These are phyloP conservation scores for Cryphonectria radicalis DNA, from an alignment of 2,329 filamentous ascomycete species.

Conservation along the genomic window DNA sequence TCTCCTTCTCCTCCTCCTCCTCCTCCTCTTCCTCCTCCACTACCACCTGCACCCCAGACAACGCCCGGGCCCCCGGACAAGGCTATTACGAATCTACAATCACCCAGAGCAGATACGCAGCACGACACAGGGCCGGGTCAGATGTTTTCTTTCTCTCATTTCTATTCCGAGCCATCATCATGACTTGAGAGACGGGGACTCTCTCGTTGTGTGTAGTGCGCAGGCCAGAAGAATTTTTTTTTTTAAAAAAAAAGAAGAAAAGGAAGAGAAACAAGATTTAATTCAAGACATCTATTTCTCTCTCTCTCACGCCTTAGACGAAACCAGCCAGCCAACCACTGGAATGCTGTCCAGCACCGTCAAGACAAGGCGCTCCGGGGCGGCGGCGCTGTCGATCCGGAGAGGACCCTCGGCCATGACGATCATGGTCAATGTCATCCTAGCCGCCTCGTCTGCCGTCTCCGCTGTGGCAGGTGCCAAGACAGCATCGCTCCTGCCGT, in stretches of 20 bases:
- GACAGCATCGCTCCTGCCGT: constrained; percentile 58
- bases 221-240: neutral
- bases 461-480: constrained; percentile 30
- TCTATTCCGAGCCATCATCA: neutral
- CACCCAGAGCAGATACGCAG: neutral
- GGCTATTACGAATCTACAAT: constrained; percentile 9
- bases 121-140: neutral
- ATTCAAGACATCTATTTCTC: no score
- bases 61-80: neutral
- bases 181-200: constrained; percentile 17
- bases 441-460: constrained; percentile 25
- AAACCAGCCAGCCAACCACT: neutral
- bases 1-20: neutral
- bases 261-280: no score
- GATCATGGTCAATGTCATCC: constrained; percentile 20
- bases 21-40: neutral
- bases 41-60: neutral
- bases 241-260: no score
- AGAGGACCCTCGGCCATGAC: constrained; percentile 12
- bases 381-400: constrained; percentile 5
- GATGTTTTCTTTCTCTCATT: neutral
- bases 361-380: neutral
- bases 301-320: neutral
- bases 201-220: neutral
- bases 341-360: constrained; percentile 10